These are phyloP conservation scores for Sarocladium strictum DNA, from an alignment of 2,329 filamentous ascomycete species.

Conservation along the genomic window DNA sequence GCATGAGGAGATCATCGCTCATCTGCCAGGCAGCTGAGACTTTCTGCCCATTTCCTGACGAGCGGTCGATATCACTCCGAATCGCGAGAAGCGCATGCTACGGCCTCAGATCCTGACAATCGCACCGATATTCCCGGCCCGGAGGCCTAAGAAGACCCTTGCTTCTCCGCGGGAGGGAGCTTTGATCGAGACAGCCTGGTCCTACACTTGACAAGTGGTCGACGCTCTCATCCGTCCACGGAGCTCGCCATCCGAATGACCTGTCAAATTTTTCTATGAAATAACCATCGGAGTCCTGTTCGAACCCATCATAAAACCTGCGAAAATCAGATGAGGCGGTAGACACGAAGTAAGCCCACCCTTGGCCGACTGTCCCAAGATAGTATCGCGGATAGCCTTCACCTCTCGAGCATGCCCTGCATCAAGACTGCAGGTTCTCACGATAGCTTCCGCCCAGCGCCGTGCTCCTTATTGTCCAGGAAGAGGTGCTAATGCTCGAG, in stretches of 20 bases:
- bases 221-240: neutral
- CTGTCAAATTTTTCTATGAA: neutral
- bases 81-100: neutral
- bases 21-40: neutral
- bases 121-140: neutral
- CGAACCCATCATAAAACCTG: neutral
- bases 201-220: neutral
- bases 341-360: neutral
- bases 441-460: neutral
- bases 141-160: neutral
- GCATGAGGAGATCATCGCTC: neutral
- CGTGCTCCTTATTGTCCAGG: neutral
- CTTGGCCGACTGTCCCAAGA: too few relatives aligned
- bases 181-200: neutral
- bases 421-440: too few relatives aligned
- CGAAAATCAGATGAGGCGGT: neutral
- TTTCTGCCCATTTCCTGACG: neutral
- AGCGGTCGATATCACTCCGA: neutral
- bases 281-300: neutral
- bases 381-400: too few relatives aligned
- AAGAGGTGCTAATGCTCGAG: neutral
- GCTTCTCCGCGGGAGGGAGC: neutral
- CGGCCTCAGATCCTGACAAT: neutral
- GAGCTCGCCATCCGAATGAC: neutral
- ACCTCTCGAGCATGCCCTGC: too few relatives aligned